A percentile compares a stretch with the other conserved stretches of the same genome.
Evolutionary conservation across 2,329 filamentous ascomycete genomes (phyloP).

Genomic region (Neodidymelliopsis sp.): DNA sequence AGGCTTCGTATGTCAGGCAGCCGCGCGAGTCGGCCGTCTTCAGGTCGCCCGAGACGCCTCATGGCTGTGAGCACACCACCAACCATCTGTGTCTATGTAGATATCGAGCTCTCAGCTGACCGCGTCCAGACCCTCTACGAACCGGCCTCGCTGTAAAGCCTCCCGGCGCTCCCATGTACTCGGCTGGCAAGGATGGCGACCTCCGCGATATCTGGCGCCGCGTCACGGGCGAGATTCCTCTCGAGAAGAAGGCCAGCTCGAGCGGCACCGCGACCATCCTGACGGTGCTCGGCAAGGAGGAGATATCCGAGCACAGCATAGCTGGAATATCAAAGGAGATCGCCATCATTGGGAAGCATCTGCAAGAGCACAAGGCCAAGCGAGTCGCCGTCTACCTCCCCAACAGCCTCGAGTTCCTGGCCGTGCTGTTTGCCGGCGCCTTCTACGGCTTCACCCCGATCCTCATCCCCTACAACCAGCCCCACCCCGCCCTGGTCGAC

Average conservation of each 20-base stretch:
- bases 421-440: constrained; percentile 81
- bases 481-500: constrained; percentile 71
- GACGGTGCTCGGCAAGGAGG: constrained; percentile 79
- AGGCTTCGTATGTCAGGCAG: constrained; percentile 79
- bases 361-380: constrained; percentile 71
- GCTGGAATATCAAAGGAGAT: constrained; percentile 84
- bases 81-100: neutral
- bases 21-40: constrained; percentile 86
- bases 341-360: constrained; percentile 80
- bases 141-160: constrained; percentile 75
- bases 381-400: constrained; percentile 89
- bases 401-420: constrained; percentile 89
- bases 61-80: constrained; percentile 66
- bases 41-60: constrained; percentile 82
- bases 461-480: constrained; percentile 81
- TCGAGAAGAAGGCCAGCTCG: constrained; percentile 69
- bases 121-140: constrained; percentile 43
- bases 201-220: constrained; percentile 89
- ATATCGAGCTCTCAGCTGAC: constrained; percentile 23
- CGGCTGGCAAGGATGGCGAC: constrained; percentile 83
- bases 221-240: constrained; percentile 69
- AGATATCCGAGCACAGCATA: constrained; percentile 73
- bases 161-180: constrained; percentile 80
- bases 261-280: constrained; percentile 74
- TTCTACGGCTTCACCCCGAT: constrained; percentile 90